Conservation (phyloP, 164 flowering plant species). For the Cinnamomum micranthum region DNA sequence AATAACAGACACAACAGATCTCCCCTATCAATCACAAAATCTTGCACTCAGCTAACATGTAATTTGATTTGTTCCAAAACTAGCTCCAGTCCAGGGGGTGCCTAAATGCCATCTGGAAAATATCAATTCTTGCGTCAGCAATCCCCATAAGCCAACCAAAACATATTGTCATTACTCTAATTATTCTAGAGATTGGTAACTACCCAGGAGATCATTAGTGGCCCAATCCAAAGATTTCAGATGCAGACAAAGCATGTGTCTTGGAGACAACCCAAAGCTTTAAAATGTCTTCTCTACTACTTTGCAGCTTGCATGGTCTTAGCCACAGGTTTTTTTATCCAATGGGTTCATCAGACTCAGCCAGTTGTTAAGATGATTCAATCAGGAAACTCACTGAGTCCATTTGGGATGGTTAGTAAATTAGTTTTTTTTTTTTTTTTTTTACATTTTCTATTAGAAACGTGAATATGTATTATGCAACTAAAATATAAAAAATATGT, state of each 20-base stretch:
- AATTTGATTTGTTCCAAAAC: background rate
- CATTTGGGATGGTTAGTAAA: too few relatives aligned
- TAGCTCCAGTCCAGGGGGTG: background rate
- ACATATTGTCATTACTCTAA: constrained; percentile 1
- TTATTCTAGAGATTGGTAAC: background rate
- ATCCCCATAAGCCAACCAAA: constrained; percentile 1
- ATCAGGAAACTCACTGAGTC: too few relatives aligned
- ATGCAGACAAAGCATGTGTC: background rate
- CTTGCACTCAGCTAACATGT: constrained; percentile 1
- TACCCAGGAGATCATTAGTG: background rate
- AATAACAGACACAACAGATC: background rate
- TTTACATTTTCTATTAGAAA: too few relatives aligned
- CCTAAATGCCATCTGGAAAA: background rate
- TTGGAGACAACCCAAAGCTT: background rate
- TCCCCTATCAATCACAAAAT: background rate
- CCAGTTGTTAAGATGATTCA: too few relatives aligned
- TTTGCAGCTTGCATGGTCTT: background rate
- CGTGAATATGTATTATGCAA: too few relatives aligned
- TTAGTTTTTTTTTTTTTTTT: too few relatives aligned
- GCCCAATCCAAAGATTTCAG: background rate
- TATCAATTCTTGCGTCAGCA: background rate
- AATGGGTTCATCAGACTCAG: too few relatives aligned
- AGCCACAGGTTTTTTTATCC: background rate
- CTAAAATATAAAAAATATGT: too few relatives aligned
- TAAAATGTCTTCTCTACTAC: background rate